Base-by-base conservation (phyloP, 306 rosid genomes). In the Acacia melanoxylon region DNA sequence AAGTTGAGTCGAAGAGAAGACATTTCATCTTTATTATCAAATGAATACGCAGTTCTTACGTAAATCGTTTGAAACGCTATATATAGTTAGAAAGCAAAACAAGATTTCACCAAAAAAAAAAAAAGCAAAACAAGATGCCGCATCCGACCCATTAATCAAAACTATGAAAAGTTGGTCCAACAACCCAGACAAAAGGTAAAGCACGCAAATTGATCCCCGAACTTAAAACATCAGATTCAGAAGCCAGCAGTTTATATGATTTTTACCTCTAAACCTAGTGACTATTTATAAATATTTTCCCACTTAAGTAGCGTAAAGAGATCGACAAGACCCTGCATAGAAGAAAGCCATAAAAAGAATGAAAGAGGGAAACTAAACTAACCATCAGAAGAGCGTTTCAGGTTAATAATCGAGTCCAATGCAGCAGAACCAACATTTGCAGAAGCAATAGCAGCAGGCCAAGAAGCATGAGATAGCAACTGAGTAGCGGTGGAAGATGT, bases 301-400 rank as follows among this genome's bases (percentile, higher is more conserved):
- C 56, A 41, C 56, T 7, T 11, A 66, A 63, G 7, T 13, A 78
- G n/a, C 2, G 24, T 8, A 40, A 58, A 58, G 20, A 13, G 56
- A 74, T 75, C 22, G 11, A 72, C 41, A 8, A 52, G 20, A 46
- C 11, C 75, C 22, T 6, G 67, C 9, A 19, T 19, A 9, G 11
- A 41, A 75, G 11, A 75, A 16, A 27, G 66, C 72, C 68, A 63
- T n/a, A 75, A 41, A 35, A 69, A 22, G 72, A 35, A 71, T 11
- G 35, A 25, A 22, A 33, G 7, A 42, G 15, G 24, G 24, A 19
- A 35, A 68, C 12, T 70, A 76, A 93, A 14, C 84, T 69, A 76
- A 95, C 99, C 95, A 75, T 93, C 97, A 27, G 93, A 80, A 51
- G 97, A 65, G 86, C 98, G 99, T 82, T 95, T 93, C 22, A 88